A percentile compares a stretch with the other conserved stretches of the same genome.
These are phyloP conservation scores for Chalciporus sphaerocephalus DNA, from an alignment of 768 basidiomycete species.

Conservation along the genomic window DNA sequence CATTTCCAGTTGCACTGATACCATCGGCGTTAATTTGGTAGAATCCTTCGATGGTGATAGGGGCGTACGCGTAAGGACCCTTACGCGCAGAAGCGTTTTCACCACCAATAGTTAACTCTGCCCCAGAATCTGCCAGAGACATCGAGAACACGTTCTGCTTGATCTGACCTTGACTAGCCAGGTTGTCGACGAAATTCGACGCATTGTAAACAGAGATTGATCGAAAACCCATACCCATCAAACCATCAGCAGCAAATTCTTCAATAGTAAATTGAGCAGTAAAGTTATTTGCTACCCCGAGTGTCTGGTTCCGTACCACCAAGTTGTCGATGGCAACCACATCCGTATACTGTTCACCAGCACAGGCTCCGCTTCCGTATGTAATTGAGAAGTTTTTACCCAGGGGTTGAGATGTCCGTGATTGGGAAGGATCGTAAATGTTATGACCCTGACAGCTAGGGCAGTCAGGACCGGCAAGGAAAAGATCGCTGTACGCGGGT, in stretches of 20 bases:
- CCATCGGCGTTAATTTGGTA: not conserved
- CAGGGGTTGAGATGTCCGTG: conserved; percentile 7
- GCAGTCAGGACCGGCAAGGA: conserved; percentile 26
- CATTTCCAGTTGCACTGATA: not conserved
- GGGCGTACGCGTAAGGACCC: conserved; percentile 39
- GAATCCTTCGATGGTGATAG: conserved; percentile 3
- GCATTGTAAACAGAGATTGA: conserved; percentile 33
- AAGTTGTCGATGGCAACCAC: conserved; percentile 10
- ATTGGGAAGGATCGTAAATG: conserved; percentile 27
- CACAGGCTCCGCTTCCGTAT: conserved; percentile 1
- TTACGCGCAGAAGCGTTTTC: conserved; percentile 40
- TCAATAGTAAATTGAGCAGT: not conserved
- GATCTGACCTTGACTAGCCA: conserved; percentile 34
- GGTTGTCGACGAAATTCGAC: conserved; percentile 38
- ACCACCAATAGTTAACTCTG: conserved; percentile 53
- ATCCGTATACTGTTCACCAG: conserved; percentile 11
- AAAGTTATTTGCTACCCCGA: conserved; percentile 16
- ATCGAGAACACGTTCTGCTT: conserved; percentile 41
- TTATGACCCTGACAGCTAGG: conserved; percentile 26
- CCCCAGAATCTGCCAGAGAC: conserved; percentile 38
- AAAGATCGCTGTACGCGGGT: conserved; percentile 25
- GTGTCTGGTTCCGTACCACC: conserved; percentile 10
- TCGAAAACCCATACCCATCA: conserved; percentile 41
- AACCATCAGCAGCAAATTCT: conserved; percentile 20
- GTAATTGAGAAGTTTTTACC: not conserved